These are phyloP conservation scores for Phoenix dactylifera DNA, from an alignment of 176 grass and related monocot genomes.

Conservation along the genomic window DNA sequence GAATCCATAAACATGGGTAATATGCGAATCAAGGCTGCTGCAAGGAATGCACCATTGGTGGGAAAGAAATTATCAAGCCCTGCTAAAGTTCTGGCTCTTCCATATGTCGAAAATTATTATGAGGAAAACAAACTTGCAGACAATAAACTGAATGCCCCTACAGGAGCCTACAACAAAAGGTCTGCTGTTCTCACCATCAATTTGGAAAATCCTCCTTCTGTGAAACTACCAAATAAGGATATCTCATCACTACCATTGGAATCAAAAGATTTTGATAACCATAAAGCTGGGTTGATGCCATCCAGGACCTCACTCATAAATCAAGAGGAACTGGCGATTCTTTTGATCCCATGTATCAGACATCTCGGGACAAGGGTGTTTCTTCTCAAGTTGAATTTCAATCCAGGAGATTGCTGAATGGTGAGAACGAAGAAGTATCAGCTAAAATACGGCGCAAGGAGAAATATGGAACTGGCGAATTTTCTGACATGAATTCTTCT, in stretches of 20 bases:
- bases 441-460: conserved; percentile 42
- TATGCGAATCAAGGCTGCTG: conserved; percentile 38
- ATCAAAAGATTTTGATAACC: conserved; percentile 52
- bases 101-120: conserved; percentile 32
- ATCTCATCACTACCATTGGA: conserved; percentile 36
- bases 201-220: conserved; percentile 28
- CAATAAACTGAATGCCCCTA: conserved; percentile 30
- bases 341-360: conserved; percentile 44
- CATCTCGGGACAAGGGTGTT: conserved; percentile 45
- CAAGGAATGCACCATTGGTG: conserved; percentile 23
- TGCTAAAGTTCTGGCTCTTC: conserved; percentile 16
- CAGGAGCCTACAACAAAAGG: conserved; percentile 40
- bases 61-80: conserved; percentile 31
- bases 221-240: conserved; percentile 52
- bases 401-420: conserved; percentile 41
- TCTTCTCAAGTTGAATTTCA: conserved; percentile 60
- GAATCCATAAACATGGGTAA: conserved; percentile 30
- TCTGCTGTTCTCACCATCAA: conserved; percentile 29
- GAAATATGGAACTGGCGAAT: conserved; percentile 39
- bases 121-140: conserved; percentile 40
- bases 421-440: conserved; percentile 37
- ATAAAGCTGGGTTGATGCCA: conserved; percentile 29
- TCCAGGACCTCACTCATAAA: conserved; percentile 34
- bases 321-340: conserved; percentile 31
- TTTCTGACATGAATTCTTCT: conserved; percentile 40